Percentiles rank a stretch among this genome's conserved stretches.
phyloP scores from a whole-genome alignment of 1,284 basidiomycete genomes.

The Malassezia furfur region DNA sequence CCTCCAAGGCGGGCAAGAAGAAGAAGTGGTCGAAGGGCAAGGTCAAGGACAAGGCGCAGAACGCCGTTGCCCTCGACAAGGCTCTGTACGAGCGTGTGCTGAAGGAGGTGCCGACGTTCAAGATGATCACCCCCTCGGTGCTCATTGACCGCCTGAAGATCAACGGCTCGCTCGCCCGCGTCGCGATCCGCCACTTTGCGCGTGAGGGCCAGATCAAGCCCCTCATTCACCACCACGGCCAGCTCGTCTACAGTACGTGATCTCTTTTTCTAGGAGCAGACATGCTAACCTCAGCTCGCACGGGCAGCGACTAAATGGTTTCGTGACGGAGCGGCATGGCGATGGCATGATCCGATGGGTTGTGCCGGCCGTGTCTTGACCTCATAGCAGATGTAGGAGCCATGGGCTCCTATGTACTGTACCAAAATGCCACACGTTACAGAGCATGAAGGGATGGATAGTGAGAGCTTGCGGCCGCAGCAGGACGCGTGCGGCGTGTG shows the following conservation, averaged over 20 bases:
- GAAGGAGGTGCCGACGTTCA: slow-evolving; percentile 99
- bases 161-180: slow-evolving; percentile 86
- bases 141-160: slow-evolving; percentile 96
- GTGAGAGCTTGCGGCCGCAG: no score
- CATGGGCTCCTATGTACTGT: slow-evolving; percentile 2
- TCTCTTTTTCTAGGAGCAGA: background rate
- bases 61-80: slow-evolving; percentile 68
- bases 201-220: slow-evolving; percentile 91
- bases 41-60: slow-evolving; percentile 87
- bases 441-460: background rate
- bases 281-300: slow-evolving; percentile 9
- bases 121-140: slow-evolving; percentile 79
- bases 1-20: slow-evolving; percentile 63
- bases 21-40: slow-evolving; percentile 99
- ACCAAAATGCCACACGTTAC: slow-evolving; percentile 2
- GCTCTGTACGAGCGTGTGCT: slow-evolving; percentile 83
- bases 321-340: background rate
- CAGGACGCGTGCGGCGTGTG: no score
- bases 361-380: background rate
- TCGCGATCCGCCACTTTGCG: slow-evolving; percentile 87
- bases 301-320: slow-evolving; percentile 15
- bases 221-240: slow-evolving; percentile 88
- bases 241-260: slow-evolving; percentile 68
- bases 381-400: slow-evolving; percentile 8
- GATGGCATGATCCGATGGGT: background rate